Evolutionary conservation across 2,329 filamentous ascomycete genomes (phyloP).

Genomic region (Ampelomyces quisqualis): DNA sequence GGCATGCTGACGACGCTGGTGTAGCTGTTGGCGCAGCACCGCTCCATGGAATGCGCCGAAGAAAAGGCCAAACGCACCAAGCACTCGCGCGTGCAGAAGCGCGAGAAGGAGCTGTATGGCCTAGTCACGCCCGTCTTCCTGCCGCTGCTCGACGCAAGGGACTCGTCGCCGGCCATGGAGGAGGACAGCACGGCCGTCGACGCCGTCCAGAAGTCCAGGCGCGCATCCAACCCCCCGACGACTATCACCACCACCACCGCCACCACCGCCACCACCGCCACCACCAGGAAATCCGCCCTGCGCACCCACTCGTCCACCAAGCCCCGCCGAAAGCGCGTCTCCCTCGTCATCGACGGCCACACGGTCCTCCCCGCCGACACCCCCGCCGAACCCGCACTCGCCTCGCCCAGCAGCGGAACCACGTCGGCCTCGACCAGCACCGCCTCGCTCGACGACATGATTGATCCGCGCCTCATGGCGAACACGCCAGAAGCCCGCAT

Average conservation of each 20-base stretch:
- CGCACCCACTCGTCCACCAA: constrained; percentile 26
- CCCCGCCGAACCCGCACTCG: constrained; percentile 29
- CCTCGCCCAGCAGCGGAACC: constrained; percentile 34
- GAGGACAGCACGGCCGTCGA: constrained; percentile 12
- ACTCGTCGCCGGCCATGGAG: constrained; percentile 16
- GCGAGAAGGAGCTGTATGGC: constrained; percentile 42
- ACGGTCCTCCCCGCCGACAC: constrained; percentile 42
- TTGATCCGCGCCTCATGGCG: constrained; percentile 36
- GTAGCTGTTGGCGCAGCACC: constrained; percentile 39
- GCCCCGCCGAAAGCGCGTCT: constrained; percentile 38
- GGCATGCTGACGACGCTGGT: constrained; percentile 24
- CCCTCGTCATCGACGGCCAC: constrained; percentile 42
- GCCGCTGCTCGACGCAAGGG: constrained; percentile 39
- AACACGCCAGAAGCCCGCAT: too few species aligned
- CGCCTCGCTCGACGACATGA: constrained; percentile 31
- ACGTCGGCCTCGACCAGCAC: constrained; percentile 34
- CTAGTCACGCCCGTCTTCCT: constrained; percentile 42
- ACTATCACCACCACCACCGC: too few species aligned
- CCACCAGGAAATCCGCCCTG: constrained; percentile 38
- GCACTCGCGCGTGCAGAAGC: constrained; percentile 42
- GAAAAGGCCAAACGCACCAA: constrained; percentile 38
- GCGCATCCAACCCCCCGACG: too few species aligned
- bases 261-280: constrained; percentile 12
- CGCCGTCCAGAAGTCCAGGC: constrained; percentile 27
- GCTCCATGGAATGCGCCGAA: constrained; percentile 30